phyloP scores from a whole-genome alignment of 306 rosid genomes.

The Ammopiptanthus mongolicus region DNA sequence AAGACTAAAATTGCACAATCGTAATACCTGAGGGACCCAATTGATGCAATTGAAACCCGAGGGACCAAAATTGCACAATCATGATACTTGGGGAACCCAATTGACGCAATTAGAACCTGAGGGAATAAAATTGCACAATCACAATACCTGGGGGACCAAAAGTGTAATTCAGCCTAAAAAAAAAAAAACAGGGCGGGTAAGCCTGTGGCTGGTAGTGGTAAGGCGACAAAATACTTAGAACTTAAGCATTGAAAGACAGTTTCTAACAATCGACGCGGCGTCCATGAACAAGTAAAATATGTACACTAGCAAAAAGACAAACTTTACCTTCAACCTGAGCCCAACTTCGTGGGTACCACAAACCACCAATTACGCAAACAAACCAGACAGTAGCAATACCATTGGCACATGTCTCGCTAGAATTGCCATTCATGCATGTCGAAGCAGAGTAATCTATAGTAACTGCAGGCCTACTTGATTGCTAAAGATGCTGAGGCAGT shows the following conservation, averaged over 20 bases:
- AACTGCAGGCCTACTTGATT: conserved; percentile 40
- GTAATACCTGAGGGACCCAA: too few relatives aligned
- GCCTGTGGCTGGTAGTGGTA: neutral
- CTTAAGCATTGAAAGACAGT: conserved; percentile 2
- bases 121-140: too few relatives aligned
- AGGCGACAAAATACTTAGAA: neutral
- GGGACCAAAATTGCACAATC: too few relatives aligned
- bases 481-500: conserved; percentile 55
- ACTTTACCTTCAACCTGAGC: conserved; percentile 42
- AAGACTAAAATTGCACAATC: too few relatives aligned
- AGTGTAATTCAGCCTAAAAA: too few relatives aligned
- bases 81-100: too few relatives aligned
- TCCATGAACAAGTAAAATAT: neutral
- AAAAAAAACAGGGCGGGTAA: too few relatives aligned
- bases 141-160: too few relatives aligned
- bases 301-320: neutral
- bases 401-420: neutral
- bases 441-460: conserved; percentile 2
- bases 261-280: neutral
- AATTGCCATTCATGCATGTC: neutral
- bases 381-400: conserved; percentile 24
- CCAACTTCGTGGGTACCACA: conserved; percentile 3
- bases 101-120: too few relatives aligned
- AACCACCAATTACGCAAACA: conserved; percentile 30
- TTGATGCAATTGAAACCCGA: too few relatives aligned